phyloP scores from a whole-genome alignment of 306 rosid genomes.

The Malus orientalis region DNA sequence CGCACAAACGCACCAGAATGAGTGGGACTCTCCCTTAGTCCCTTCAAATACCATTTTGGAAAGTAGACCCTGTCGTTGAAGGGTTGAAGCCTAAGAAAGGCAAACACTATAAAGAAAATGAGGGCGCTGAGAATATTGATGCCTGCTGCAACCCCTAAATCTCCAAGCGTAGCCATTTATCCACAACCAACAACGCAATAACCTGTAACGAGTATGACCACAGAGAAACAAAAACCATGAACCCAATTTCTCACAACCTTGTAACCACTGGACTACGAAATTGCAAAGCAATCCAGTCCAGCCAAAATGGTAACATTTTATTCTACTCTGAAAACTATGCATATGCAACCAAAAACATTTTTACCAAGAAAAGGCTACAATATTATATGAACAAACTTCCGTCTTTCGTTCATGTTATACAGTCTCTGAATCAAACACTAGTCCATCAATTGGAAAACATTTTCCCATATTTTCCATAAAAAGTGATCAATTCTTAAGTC shows the following conservation, averaged over 20 bases:
- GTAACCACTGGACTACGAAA: background rate
- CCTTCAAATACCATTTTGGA: conserved; percentile 89
- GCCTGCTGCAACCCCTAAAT: conserved; percentile 71
- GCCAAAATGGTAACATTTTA: background rate
- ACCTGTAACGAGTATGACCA: conserved; percentile 25
- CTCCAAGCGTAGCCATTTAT: conserved; percentile 69
- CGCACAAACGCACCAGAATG: conserved; percentile 61
- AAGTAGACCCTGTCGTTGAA: conserved; percentile 91
- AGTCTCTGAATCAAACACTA: background rate
- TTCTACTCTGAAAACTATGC: background rate
- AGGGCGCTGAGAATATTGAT: conserved; percentile 70
- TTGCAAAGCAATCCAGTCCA: background rate
- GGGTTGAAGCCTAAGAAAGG: conserved; percentile 91
- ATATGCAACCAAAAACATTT: background rate
- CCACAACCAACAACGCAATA: background rate
- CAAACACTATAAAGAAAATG: conserved; percentile 68
- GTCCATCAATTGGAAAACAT: background rate
- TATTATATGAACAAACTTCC: background rate
- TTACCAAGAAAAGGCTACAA: background rate
- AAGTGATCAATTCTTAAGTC: background rate
- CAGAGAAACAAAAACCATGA: background rate
- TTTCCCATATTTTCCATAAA: background rate
- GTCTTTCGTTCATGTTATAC: background rate
- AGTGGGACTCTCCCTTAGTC: conserved; percentile 70
- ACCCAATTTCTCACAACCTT: background rate